Evolutionary conservation across 139 green algal genomes (phyloP), one percentile per base, ranked within the genome.

Genomic region (Gonium pectorale): DNA sequence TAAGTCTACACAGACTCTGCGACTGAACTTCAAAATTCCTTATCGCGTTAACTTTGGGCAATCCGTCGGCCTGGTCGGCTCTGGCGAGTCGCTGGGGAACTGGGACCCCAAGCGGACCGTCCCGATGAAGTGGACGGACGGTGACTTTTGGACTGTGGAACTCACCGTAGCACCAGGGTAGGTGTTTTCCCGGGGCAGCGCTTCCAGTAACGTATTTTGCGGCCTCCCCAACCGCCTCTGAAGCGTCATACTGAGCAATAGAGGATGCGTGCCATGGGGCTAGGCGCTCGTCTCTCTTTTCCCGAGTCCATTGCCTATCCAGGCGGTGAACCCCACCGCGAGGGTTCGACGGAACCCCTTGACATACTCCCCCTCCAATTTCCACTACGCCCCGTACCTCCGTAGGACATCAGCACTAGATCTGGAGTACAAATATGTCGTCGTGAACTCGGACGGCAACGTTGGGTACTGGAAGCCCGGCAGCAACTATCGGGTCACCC

Each of bases 361-460:
- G n/a, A n/a, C n/a, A n/a, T n/a, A n/a, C n/a, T n/a, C n/a, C n/a
- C n/a, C n/a, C n/a, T n/a, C n/a, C n/a, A n/a, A n/a, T n/a, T n/a
- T n/a, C n/a, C n/a, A n/a, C n/a, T n/a, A n/a, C n/a, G n/a, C n/a
- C n/a, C n/a, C n/a, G n/a, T n/a, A n/a, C n/a, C 11, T 22, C 17
- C 19, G 44, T 31, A 44, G 46, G n/a, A 73, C 46, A 24, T 29
- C 67, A 6, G 17, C 51, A 3, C 66, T 82, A 4, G 74, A 88
- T 51, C 41, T 88, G 31, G 83, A 88, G 31, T 88, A 88, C 52
- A 88, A 88, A 67, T 88, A 88, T 38, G 74, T 85, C 19, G 75
- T 88, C 21, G 37, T 85, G 22, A 88, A 88, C 44, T 44, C 83
- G 5, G 71, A 88, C 24, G 74, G 83, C 0, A 41, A 49, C 1